A percentile compares a stretch with the other conserved stretches of the same genome.
phyloP scores from a whole-genome alignment of 2,329 filamentous ascomycete species.

The Cercospora zeina region DNA sequence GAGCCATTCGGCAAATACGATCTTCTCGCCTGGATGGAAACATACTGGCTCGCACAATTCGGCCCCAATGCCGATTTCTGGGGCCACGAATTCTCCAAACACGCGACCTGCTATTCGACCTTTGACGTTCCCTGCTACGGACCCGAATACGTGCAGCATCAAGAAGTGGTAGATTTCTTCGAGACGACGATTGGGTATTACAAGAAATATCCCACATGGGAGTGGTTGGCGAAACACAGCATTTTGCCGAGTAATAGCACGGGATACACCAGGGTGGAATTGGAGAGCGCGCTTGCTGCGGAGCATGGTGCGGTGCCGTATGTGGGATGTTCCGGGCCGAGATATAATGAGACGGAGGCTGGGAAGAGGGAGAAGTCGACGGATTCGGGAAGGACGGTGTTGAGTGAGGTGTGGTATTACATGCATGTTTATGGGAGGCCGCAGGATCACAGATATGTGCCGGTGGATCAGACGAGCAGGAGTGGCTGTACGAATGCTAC shows the following conservation, averaged over 20 bases:
- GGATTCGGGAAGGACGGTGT: constrained; percentile 59
- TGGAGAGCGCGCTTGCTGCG: constrained; percentile 54
- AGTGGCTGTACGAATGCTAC: constrained; percentile 58
- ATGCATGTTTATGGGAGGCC: constrained; percentile 60
- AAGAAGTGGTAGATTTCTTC: constrained; percentile 65
- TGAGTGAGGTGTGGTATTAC: constrained; percentile 68
- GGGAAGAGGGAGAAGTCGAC: constrained; percentile 51
- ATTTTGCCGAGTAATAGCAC: constrained; percentile 63
- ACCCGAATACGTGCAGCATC: constrained; percentile 56
- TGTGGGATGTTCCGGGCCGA: constrained; percentile 61
- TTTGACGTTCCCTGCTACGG: constrained; percentile 67
- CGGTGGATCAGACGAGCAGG: constrained; percentile 52
- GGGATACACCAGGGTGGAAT: constrained; percentile 54
- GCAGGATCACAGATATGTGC: constrained; percentile 54
- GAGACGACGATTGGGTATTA: constrained; percentile 61
- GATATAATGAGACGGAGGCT: constrained; percentile 61
- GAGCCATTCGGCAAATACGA: constrained; percentile 59
- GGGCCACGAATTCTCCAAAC: constrained; percentile 45
- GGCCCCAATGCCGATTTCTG: constrained; percentile 62
- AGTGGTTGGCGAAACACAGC: constrained; percentile 57
- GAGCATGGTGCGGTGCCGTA: constrained; percentile 59
- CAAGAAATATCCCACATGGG: constrained; percentile 59
- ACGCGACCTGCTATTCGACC: constrained; percentile 62
- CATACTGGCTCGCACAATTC: constrained; percentile 62
- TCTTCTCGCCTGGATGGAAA: constrained; percentile 66